These are phyloP conservation scores for Delonix regia DNA, from an alignment of 306 rosid species.

Conservation along the genomic window DNA sequence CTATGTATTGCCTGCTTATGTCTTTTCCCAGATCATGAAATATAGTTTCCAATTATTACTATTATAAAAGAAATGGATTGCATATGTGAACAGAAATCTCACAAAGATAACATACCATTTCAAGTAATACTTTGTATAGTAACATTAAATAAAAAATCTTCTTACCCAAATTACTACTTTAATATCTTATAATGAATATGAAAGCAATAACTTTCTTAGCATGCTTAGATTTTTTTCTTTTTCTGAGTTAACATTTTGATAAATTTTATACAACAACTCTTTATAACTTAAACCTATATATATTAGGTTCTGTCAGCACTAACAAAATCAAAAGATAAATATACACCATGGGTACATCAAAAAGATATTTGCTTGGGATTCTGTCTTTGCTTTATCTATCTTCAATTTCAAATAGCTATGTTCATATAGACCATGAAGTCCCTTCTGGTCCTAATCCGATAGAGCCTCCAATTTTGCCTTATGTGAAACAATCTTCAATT, in stretches of 20 bases:
- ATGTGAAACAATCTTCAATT: not conserved
- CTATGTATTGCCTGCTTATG: no score
- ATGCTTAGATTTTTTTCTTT: not conserved
- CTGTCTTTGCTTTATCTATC: not conserved
- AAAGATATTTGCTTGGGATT: not conserved
- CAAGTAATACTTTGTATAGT: no score
- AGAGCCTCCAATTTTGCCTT: not conserved
- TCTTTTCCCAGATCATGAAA: no score
- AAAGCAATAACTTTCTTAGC: not conserved
- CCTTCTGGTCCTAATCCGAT: not conserved
- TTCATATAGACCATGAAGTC: not conserved
- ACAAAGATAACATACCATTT: no score
- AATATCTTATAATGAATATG: not conserved
- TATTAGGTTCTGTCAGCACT: not conserved
- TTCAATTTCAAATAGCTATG: not conserved
- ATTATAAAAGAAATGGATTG: no score
- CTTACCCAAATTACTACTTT: not conserved
- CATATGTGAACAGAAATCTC: no score
- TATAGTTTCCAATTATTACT: no score
- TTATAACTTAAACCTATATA: not conserved
- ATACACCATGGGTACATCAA: not conserved
- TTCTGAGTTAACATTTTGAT: not conserved
- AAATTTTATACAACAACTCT: not conserved
- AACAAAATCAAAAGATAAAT: not conserved
- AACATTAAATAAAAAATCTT: no score